phyloP scores from a whole-genome alignment of 192 early-diverging fungal species.

The Coemansia sp. region DNA sequence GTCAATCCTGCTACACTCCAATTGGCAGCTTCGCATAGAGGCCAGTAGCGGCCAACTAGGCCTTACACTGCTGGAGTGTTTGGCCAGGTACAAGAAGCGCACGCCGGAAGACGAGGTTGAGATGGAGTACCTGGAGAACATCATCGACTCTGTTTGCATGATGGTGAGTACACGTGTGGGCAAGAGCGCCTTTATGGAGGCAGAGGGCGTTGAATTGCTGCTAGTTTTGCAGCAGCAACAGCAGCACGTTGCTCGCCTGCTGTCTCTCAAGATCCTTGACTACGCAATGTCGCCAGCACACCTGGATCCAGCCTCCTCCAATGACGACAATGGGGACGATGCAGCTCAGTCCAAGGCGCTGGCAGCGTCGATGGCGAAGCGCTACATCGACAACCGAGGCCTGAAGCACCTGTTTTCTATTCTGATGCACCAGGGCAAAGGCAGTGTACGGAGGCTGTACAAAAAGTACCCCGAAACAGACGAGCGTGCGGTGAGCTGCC shows the following conservation, averaged over 20 bases:
- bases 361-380: slow-evolving; percentile 52
- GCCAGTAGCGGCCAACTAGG: slow-evolving; percentile 57
- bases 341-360: neutral
- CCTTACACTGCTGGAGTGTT: slow-evolving; percentile 67
- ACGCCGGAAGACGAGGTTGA: slow-evolving; percentile 86
- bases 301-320: neutral
- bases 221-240: slow-evolving; percentile 86
- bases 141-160: slow-evolving; percentile 80
- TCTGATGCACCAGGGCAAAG: slow-evolving; percentile 76
- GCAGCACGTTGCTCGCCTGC: slow-evolving; percentile 68
- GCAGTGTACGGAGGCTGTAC: slow-evolving; percentile 77
- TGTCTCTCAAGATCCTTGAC: slow-evolving; percentile 85
- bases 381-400: slow-evolving; percentile 80
- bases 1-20: slow-evolving; percentile 78
- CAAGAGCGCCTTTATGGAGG: slow-evolving; percentile 73
- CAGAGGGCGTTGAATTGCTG: slow-evolving; percentile 91
- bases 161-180: slow-evolving; percentile 64
- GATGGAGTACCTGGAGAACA: slow-evolving; percentile 88
- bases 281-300: slow-evolving; percentile 62
- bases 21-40: slow-evolving; percentile 49
- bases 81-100: slow-evolving; percentile 60
- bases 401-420: slow-evolving; percentile 82
- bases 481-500: slow-evolving; percentile 82
- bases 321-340: neutral
- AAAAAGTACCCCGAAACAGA: slow-evolving; percentile 74